Evolutionary conservation across 2,329 filamentous ascomycete genomes (phyloP).

Genomic region (Colletotrichum tofieldiae): DNA sequence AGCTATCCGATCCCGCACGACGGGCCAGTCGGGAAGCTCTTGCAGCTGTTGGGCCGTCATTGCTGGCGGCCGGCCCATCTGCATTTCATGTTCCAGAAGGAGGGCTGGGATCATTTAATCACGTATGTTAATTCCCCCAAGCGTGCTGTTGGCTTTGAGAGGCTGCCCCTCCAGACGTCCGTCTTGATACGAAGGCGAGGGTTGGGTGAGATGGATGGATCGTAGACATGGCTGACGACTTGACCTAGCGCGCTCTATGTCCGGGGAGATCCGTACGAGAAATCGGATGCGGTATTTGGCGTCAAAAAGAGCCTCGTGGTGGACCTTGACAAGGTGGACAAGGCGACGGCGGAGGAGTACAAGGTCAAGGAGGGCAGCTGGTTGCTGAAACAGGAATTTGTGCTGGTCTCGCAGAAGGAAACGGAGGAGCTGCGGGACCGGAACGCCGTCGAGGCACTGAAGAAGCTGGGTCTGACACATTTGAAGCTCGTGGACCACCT

Average conservation of each 20-base stretch:
- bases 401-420: conserved; percentile 81
- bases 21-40: conserved; percentile 83
- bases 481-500: conserved; percentile 84
- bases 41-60: conserved; percentile 79
- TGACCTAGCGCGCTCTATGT: conserved; percentile 79
- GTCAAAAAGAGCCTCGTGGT: conserved; percentile 87
- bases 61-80: conserved; percentile 84
- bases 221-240: neutral
- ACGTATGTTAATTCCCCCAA: conserved; percentile 72
- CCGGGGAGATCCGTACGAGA: conserved; percentile 85
- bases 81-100: conserved; percentile 91
- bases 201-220: neutral
- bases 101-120: conserved; percentile 84
- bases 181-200: neutral
- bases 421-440: conserved; percentile 76
- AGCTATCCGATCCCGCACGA: conserved; percentile 89
- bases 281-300: conserved; percentile 87
- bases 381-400: conserved; percentile 81
- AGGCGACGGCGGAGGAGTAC: conserved; percentile 72
- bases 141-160: too few species aligned
- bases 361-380: conserved; percentile 74
- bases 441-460: conserved; percentile 76
- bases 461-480: conserved; percentile 72
- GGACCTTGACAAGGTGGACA: conserved; percentile 69
- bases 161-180: neutral